Percentiles rank a stretch among this genome's conserved stretches.
Conservation (phyloP, 768 basidiomycete species). For the Gloeophyllum trabeum region DNA sequence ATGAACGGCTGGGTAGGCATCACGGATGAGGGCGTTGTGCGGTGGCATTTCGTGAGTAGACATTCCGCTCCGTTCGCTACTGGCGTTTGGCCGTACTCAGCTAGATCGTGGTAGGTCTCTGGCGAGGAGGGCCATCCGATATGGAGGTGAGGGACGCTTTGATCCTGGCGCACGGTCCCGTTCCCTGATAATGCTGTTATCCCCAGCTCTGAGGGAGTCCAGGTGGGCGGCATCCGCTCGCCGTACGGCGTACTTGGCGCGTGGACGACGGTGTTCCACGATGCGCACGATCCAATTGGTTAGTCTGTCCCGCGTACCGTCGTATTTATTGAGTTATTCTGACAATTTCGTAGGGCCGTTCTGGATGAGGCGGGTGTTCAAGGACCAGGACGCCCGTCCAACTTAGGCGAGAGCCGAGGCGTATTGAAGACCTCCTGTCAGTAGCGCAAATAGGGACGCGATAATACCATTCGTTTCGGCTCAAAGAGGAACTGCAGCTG, state of each 20-base stretch:
- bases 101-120: constrained; percentile 6
- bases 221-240: constrained; percentile 50
- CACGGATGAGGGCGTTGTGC: constrained; percentile 43
- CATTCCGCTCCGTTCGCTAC: background rate
- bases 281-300: constrained; percentile 38
- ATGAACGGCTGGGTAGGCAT: constrained; percentile 45
- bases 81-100: background rate
- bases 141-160: constrained; percentile 35
- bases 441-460: too few relatives aligned
- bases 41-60: constrained; percentile 52
- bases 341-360: constrained; percentile 13
- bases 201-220: constrained; percentile 48
- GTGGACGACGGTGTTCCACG: constrained; percentile 39
- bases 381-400: constrained; percentile 9
- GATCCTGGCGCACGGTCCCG: background rate
- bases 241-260: constrained; percentile 44
- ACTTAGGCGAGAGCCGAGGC: too few relatives aligned
- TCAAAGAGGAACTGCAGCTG: too few relatives aligned
- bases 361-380: constrained; percentile 19
- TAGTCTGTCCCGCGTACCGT: constrained; percentile 1
- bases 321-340: background rate
- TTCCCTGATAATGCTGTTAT: background rate
- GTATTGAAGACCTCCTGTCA: too few relatives aligned
- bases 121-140: constrained; percentile 41
- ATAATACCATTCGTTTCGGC: too few relatives aligned